Evolutionary conservation across 495 filamentous ascomycete genomes (phyloP).

Genomic region (Hypoxylon perforatum): DNA sequence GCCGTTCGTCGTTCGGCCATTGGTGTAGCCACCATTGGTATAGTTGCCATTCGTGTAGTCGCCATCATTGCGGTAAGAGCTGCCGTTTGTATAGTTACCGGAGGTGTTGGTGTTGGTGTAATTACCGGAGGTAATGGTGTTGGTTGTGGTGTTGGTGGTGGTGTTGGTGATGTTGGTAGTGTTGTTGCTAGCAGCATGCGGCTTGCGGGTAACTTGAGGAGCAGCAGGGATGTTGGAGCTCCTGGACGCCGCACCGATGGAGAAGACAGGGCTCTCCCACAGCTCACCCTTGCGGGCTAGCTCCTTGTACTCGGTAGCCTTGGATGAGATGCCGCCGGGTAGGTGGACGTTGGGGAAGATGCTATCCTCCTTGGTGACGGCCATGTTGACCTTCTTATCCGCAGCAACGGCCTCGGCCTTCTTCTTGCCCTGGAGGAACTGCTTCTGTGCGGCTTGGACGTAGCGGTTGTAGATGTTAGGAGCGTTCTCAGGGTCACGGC

Average conservation of each 20-base stretch:
- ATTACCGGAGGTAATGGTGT: conserved; percentile 28
- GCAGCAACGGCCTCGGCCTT: conserved; percentile 68
- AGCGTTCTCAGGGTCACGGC: conserved; percentile 76
- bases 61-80: conserved; percentile 3
- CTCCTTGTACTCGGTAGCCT: conserved; percentile 94
- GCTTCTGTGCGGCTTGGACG: conserved; percentile 76
- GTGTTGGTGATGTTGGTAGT: not conserved
- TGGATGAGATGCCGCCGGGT: conserved; percentile 89
- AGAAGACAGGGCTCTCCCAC: conserved; percentile 96
- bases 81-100: conserved; percentile 32
- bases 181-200: conserved; percentile 40
- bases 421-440: conserved; percentile 77
- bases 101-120: conserved; percentile 33
- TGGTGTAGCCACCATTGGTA: conserved; percentile 8
- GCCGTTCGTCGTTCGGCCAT: conserved; percentile 9
- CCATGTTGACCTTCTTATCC: conserved; percentile 87
- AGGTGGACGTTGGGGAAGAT: conserved; percentile 90
- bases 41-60: conserved; percentile 28
- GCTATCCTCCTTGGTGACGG: conserved; percentile 88
- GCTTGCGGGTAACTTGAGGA: conserved; percentile 75
- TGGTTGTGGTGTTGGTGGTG: conserved; percentile 25
- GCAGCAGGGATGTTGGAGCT: conserved; percentile 74
- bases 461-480: conserved; percentile 92
- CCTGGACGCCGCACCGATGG: conserved; percentile 80
- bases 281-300: conserved; percentile 87